A percentile compares a stretch with the other conserved stretches of the same genome.
These are phyloP conservation scores for Penicillium subrubescens DNA, from an alignment of 495 filamentous ascomycete species.

Conservation along the genomic window DNA sequence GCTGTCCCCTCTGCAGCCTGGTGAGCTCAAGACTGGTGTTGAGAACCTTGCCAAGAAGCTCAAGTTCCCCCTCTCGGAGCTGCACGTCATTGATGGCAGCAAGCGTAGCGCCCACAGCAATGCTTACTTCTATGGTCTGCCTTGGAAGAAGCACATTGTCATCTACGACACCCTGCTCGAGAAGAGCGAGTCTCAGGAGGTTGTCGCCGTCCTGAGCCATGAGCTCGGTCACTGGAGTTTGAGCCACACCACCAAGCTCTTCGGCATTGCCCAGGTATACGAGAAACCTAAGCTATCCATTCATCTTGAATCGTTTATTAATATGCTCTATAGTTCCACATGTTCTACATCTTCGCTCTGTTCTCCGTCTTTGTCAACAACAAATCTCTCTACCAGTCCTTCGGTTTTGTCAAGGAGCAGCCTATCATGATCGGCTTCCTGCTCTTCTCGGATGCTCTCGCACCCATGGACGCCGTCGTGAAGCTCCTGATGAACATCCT, in stretches of 20 bases:
- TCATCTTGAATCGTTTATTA: constrained; percentile 10
- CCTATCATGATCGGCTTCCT: constrained; percentile 97
- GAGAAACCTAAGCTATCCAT: neutral
- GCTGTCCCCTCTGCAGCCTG: constrained; percentile 86
- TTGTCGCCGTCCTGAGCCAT: constrained; percentile 91
- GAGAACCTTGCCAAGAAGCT: constrained; percentile 82
- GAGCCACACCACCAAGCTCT: constrained; percentile 90
- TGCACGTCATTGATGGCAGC: constrained; percentile 96
- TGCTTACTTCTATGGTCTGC: constrained; percentile 96
- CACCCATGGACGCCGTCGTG: constrained; percentile 87
- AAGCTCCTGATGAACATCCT: constrained; percentile 96
- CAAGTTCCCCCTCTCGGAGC: constrained; percentile 85
- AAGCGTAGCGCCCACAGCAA: constrained; percentile 97
- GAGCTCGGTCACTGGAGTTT: constrained; percentile 97
- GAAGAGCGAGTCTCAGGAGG: constrained; percentile 87
- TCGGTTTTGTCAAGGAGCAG: constrained; percentile 82
- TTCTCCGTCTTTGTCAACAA: constrained; percentile 99
- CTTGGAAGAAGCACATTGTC: constrained; percentile 99
- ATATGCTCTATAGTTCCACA: constrained; percentile 64
- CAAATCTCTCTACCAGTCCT: constrained; percentile 81
- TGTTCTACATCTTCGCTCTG: constrained; percentile 94
- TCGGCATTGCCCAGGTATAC: constrained; percentile 82
- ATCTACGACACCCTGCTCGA: constrained; percentile 98
- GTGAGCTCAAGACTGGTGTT: constrained; percentile 81
- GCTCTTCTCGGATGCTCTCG: constrained; percentile 90